These are phyloP conservation scores for Takashimella koratensis DNA, from an alignment of 1,284 basidiomycete genomes.

Conservation along the genomic window DNA sequence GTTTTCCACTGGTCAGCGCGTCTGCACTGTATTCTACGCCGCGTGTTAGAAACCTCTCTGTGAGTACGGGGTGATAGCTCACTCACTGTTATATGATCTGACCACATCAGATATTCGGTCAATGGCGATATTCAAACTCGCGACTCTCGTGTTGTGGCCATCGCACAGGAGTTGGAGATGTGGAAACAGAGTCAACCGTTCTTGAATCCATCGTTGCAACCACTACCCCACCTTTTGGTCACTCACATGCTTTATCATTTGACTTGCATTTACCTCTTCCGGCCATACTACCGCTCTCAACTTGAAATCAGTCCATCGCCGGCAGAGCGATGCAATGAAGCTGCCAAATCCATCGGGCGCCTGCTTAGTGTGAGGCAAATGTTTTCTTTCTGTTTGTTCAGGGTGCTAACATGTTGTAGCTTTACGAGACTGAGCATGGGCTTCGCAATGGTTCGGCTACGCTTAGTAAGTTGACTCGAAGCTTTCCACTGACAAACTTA, in stretches of 20 bases:
- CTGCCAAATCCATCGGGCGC: slow-evolving; percentile 10
- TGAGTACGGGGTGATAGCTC: background rate
- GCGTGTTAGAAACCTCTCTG: slow-evolving; percentile 13
- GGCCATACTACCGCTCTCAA: slow-evolving; percentile 22
- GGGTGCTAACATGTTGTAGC: background rate
- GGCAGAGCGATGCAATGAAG: slow-evolving; percentile 19
- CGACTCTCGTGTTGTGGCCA: background rate
- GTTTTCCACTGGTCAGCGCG: slow-evolving; percentile 20
- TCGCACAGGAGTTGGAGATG: slow-evolving; percentile 10
- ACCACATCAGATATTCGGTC: slow-evolving; percentile 8
- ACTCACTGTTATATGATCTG: background rate
- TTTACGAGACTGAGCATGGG: slow-evolving; percentile 1
- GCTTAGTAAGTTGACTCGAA: background rate
- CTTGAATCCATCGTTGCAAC: slow-evolving; percentile 10
- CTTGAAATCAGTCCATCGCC: no score
- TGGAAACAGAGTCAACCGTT: slow-evolving; percentile 16
- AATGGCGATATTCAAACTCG: background rate
- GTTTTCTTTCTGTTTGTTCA: no score
- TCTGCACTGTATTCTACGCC: slow-evolving; percentile 11
- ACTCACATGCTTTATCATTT: slow-evolving; percentile 21
- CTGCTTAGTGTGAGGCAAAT: slow-evolving; percentile 9
- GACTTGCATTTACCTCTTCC: slow-evolving; percentile 15
- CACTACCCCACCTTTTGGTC: slow-evolving; percentile 19
- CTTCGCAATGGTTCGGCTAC: slow-evolving; percentile 1
- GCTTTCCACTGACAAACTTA: no score